Percentiles rank a stretch among this genome's conserved stretches.
These are phyloP conservation scores for Marsdenia floribunda DNA, from an alignment of 257 asterid genomes.

Conservation along the genomic window DNA sequence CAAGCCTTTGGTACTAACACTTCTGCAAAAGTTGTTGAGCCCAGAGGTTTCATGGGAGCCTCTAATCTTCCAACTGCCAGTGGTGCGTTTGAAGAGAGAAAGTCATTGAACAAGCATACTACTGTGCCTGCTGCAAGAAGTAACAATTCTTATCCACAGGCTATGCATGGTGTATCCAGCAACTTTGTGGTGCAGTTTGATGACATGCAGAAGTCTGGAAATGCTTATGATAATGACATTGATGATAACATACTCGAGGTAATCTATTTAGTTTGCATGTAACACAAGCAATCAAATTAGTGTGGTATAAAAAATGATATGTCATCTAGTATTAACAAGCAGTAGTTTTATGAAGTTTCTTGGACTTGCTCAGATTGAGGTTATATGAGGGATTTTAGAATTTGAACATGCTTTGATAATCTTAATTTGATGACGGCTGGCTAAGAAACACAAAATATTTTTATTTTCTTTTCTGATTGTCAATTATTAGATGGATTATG, in stretches of 20 bases:
- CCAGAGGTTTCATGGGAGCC: constrained; percentile 24
- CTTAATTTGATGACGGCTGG: background rate
- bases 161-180: constrained; percentile 25
- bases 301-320: background rate
- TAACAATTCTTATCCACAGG: constrained; percentile 30
- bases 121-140: constrained; percentile 21
- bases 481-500: background rate
- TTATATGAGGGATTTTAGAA: background rate
- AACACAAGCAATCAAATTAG: background rate
- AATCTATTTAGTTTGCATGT: constrained; percentile 18
- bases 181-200: constrained; percentile 28
- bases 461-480: background rate
- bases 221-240: constrained; percentile 27
- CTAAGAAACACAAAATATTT: background rate
- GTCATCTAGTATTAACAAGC: background rate
- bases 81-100: constrained; percentile 40
- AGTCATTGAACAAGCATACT: constrained; percentile 26
- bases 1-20: constrained; percentile 25
- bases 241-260: constrained; percentile 87
- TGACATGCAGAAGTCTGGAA: constrained; percentile 23
- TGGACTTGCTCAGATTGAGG: background rate
- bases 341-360: background rate
- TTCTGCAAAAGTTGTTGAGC: constrained; percentile 27
- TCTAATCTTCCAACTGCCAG: constrained; percentile 27
- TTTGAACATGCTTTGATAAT: background rate